Conservation (phyloP, 2,329 filamentous ascomycete genomes). For the Colletotrichum phormii region DNA sequence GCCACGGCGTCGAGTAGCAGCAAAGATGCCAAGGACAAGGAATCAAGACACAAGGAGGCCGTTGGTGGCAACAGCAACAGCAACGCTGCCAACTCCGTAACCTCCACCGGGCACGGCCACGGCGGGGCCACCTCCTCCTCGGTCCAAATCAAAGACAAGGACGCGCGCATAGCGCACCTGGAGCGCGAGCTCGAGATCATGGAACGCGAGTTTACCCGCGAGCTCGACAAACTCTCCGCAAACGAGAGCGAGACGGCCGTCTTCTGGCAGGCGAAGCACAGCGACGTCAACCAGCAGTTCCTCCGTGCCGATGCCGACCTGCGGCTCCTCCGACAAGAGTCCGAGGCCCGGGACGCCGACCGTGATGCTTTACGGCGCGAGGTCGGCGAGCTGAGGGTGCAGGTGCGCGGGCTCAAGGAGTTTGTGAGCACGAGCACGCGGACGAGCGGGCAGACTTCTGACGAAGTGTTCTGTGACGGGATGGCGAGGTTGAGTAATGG, state of each 20-base stretch:
- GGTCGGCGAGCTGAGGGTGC: conserved; percentile 63
- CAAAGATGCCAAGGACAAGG: conserved; percentile 43
- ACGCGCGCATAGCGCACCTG: conserved; percentile 63
- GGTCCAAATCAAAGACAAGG: conserved; percentile 56
- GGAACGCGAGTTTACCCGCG: conserved; percentile 64
- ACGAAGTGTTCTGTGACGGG: conserved; percentile 73
- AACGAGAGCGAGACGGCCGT: conserved; percentile 66
- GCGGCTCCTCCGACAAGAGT: conserved; percentile 61
- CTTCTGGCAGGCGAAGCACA: conserved; percentile 70
- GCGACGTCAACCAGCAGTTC: conserved; percentile 63
- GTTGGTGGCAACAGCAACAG: conserved; percentile 25
- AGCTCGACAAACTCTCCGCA: conserved; percentile 64
- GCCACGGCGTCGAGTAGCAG: background rate
- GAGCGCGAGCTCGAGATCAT: conserved; percentile 64
- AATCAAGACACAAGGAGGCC: conserved; percentile 37
- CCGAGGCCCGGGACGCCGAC: conserved; percentile 60
- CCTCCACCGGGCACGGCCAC: background rate
- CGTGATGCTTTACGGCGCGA: conserved; percentile 65
- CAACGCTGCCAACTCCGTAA: conserved; percentile 20
- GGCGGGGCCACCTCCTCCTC: background rate
- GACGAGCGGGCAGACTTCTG: conserved; percentile 70
- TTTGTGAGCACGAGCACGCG: conserved; percentile 77
- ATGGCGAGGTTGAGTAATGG: conserved; percentile 74
- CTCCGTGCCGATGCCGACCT: conserved; percentile 65
- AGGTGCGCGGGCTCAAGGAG: conserved; percentile 76